phyloP scores from a whole-genome alignment of 1,139 yeast genomes.

The Pichia sorboxylosa region DNA sequence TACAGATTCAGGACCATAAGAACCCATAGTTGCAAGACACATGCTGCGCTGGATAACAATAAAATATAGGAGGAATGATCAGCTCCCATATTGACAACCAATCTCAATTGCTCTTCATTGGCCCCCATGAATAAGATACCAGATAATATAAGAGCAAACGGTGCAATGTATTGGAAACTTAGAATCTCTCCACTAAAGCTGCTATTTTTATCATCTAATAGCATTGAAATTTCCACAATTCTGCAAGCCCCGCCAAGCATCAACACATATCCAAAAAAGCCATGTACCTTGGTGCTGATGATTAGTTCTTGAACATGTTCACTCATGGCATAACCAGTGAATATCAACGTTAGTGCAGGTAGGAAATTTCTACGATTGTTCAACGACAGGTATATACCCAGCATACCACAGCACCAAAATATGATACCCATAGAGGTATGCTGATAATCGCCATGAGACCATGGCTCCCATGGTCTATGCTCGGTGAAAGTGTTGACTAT shows the following conservation, averaged over 20 bases:
- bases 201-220: constrained; percentile 48
- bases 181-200: constrained; percentile 35
- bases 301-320: constrained; percentile 67
- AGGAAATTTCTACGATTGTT: constrained; percentile 57
- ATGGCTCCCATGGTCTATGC: constrained; percentile 78
- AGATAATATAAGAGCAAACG: constrained; percentile 64
- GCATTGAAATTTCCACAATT: constrained; percentile 64
- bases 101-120: constrained; percentile 69
- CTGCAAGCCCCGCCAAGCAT: constrained; percentile 69
- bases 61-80: constrained; percentile 78
- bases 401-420: constrained; percentile 91
- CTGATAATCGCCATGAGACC: constrained; percentile 88
- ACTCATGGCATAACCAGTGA: constrained; percentile 92
- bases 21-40: constrained; percentile 58
- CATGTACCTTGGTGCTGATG: constrained; percentile 78
- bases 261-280: constrained; percentile 69
- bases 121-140: constrained; percentile 88
- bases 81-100: constrained; percentile 64
- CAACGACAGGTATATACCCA: constrained; percentile 67
- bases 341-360: constrained; percentile 70
- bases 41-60: constrained; percentile 64
- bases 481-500: constrained; percentile 89
- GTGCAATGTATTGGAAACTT: constrained; percentile 76
- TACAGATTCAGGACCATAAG: constrained; percentile 46
- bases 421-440: constrained; percentile 93